Base-by-base conservation (phyloP, 1,284 basidiomycete genomes). In the Ustilago loliicola region DNA sequence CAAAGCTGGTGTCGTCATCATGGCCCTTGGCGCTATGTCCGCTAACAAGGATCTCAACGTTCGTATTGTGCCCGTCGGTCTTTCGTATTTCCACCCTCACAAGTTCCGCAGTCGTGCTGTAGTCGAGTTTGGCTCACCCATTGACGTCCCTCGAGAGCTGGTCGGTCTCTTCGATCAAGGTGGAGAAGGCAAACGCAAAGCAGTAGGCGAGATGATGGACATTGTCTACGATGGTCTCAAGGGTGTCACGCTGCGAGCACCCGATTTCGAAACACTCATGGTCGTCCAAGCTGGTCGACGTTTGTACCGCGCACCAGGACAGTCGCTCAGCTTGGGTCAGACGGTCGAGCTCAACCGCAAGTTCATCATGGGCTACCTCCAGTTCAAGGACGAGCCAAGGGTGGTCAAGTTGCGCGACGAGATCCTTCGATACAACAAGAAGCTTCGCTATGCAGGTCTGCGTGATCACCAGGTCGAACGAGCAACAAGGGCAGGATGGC, bases 241-340 rank as follows among this genome's bases (percentile, higher is more conserved):
- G 88, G 96, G 95, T 1, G 97, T 99, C 51, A 99, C 97, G 0
- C 91, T 99, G 51, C 90, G 96, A 63, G 95, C 96, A 10, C 95
- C 97, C 1, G 97, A 99, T 87, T 99, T 94, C 87, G 97, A 99
- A 81, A 99, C 97, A 1, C 89, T 99, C 65, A 97, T 98, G 95
- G 90, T 97, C 71, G 94, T 98, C 66, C 97, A 99, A 90, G 97
- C 97, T 17, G 95, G 93, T 25, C 91, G 97, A 56, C 90, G 97
- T 58, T 89, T 99, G 64, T 99, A 99, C 88, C 94, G 94, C 81
- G 93, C 95, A 3, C 96, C 97, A 23, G 94, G 95, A 7, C 95
- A 97, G 85, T 93, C 97, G 86, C 89, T 98, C 72, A 97, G 95
- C 0, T 88, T 99, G 27, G 94, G 95, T 54, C 96, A 98, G 88